phyloP scores from a whole-genome alignment of 1,139 yeast species.

The Candida sp. region DNA sequence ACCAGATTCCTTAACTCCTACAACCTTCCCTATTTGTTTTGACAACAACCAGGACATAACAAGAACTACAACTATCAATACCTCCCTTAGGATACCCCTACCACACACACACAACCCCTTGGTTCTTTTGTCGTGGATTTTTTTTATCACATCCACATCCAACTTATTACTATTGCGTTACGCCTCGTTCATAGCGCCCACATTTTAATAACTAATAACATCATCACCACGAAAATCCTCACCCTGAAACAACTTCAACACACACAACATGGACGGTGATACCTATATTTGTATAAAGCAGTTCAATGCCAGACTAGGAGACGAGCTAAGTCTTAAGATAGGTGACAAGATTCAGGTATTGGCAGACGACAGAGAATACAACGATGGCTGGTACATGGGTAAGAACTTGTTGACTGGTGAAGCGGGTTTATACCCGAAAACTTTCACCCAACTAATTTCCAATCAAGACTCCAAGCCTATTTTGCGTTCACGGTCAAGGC shows the following conservation, averaged over 20 bases:
- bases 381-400: constrained; percentile 99
- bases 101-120: no score
- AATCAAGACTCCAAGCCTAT: constrained; percentile 26
- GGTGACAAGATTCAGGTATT: constrained; percentile 92
- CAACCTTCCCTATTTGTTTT: no score
- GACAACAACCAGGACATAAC: no score
- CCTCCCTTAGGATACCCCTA: no score
- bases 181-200: no score
- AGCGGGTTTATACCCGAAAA: constrained; percentile 90
- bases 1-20: no score
- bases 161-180: no score
- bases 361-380: constrained; percentile 91
- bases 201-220: neutral
- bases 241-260: neutral
- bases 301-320: constrained; percentile 86
- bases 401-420: constrained; percentile 69
- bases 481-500: constrained; percentile 64
- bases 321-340: constrained; percentile 77
- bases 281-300: constrained; percentile 73
- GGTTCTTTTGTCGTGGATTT: no score
- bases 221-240: neutral
- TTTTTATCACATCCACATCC: no score
- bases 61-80: no score
- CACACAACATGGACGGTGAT: constrained; percentile 12
- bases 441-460: constrained; percentile 64